phyloP scores from a whole-genome alignment of 805 yeast genomes.

The Yamadazyma olivae region DNA sequence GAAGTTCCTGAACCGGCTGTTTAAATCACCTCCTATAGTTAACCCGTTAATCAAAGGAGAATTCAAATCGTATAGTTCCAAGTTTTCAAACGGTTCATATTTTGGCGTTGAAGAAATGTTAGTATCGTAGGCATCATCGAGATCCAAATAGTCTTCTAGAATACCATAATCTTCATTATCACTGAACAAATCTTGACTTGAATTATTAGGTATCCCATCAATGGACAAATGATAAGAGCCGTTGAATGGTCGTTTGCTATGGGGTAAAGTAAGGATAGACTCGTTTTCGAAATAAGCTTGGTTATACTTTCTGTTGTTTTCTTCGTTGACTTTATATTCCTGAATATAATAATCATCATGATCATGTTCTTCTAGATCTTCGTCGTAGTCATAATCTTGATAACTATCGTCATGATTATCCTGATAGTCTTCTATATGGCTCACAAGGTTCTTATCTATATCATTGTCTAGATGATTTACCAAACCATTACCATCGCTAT shows the following conservation, averaged over 20 bases:
- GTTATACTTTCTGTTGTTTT: constrained; percentile 4
- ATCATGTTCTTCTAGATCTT: constrained; percentile 4
- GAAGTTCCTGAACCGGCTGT: constrained; percentile 7
- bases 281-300: constrained; percentile 7
- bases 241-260: constrained; percentile 15
- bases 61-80: constrained; percentile 22
- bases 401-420: background rate
- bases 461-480: background rate
- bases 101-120: constrained; percentile 8
- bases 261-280: constrained; percentile 7
- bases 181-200: constrained; percentile 7
- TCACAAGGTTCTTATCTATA: constrained; percentile 1
- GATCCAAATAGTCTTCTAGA: constrained; percentile 26
- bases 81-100: constrained; percentile 11
- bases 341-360: constrained; percentile 8
- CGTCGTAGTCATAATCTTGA: constrained; percentile 8
- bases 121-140: constrained; percentile 3
- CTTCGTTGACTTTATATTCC: constrained; percentile 7
- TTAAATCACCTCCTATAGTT: constrained; percentile 25
- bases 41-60: constrained; percentile 34
- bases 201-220: constrained; percentile 12
- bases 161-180: constrained; percentile 39
- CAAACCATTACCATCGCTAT: background rate
- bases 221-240: constrained; percentile 28
- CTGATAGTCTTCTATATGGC: constrained; percentile 5